Percentiles rank a stretch among this genome's conserved stretches.
phyloP scores from a whole-genome alignment of 169 alveolate genomes.

The Eimeria acervulina region DNA sequence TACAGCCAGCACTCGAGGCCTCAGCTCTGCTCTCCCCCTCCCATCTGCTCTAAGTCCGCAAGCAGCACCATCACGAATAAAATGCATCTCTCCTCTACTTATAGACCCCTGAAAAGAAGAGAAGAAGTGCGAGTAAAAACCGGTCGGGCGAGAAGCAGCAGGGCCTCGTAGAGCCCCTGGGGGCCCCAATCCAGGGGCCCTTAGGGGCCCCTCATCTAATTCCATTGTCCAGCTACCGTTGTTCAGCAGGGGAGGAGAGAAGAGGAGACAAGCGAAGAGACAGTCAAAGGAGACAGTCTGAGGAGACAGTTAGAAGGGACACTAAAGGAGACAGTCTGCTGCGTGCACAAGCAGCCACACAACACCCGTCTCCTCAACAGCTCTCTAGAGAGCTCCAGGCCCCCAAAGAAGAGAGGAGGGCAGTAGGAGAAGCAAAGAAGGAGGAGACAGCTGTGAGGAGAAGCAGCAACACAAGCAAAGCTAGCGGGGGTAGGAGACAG shows the following conservation, averaged over 20 bases:
- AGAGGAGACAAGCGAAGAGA: neutral
- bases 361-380: neutral
- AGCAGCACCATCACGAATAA: constrained; percentile 28
- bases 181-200: constrained; percentile 19
- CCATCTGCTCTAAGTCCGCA: constrained; percentile 56
- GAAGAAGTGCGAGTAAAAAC: constrained; percentile 48
- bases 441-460: neutral
- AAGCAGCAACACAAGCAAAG: neutral
- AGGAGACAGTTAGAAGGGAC: neutral
- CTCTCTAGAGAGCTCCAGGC: neutral
- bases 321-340: neutral
- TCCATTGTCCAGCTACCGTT: neutral
- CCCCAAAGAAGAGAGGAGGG: neutral
- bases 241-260: neutral
- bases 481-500: neutral
- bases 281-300: neutral
- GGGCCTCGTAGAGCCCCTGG: constrained; percentile 12
- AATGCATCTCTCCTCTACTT: neutral
- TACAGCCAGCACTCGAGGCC: constrained; percentile 36
- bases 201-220: constrained; percentile 43
- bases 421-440: neutral
- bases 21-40: constrained; percentile 21
- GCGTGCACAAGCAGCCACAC: neutral
- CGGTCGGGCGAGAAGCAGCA: neutral
- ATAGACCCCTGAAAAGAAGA: constrained; percentile 58